phyloP scores from a whole-genome alignment of 1,284 basidiomycete genomes.

The Kalmanozyma brasiliensis region DNA sequence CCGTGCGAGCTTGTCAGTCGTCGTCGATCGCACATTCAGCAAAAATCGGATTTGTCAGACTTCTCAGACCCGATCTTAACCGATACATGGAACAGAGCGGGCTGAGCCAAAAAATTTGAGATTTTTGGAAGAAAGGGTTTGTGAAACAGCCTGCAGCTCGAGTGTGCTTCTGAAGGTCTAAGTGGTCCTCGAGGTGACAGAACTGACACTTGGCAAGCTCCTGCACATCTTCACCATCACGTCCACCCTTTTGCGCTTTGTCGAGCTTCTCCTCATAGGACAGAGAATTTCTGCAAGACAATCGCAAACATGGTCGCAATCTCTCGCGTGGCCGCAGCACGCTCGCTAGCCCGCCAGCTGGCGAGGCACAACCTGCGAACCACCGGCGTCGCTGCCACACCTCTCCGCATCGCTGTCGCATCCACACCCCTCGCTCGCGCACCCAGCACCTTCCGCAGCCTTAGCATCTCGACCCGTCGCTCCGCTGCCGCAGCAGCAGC shows the following conservation, averaged over 20 bases:
- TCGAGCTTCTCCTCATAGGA: too few relatives aligned
- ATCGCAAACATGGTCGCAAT: constrained; percentile 31
- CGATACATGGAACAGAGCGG: constrained; percentile 21
- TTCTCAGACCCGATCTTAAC: constrained; percentile 9
- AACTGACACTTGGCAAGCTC: too few relatives aligned
- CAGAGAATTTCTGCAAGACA: too few relatives aligned
- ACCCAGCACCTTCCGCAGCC: constrained; percentile 23
- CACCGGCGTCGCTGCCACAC: constrained; percentile 6
- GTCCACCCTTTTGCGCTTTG: too few relatives aligned
- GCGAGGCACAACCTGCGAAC: constrained; percentile 30
- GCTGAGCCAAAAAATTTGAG: constrained; percentile 23
- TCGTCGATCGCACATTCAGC: too few relatives aligned
- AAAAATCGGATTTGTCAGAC: too few relatives aligned
- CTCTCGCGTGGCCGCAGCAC: constrained; percentile 39
- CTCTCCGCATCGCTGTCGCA: constrained; percentile 24
- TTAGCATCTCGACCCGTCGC: constrained; percentile 27
- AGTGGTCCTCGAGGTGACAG: too few relatives aligned
- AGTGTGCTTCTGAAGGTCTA: too few relatives aligned
- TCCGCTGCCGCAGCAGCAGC: constrained; percentile 26
- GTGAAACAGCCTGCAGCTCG: not conserved
- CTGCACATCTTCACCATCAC: too few relatives aligned
- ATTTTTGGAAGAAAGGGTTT: constrained; percentile 28
- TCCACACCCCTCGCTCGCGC: constrained; percentile 20
- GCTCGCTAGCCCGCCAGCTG: constrained; percentile 43
- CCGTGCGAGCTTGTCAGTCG: too few relatives aligned